Evolutionary conservation across 106 monocot species (phyloP).

Genomic region (Narthecium ossifragum): DNA sequence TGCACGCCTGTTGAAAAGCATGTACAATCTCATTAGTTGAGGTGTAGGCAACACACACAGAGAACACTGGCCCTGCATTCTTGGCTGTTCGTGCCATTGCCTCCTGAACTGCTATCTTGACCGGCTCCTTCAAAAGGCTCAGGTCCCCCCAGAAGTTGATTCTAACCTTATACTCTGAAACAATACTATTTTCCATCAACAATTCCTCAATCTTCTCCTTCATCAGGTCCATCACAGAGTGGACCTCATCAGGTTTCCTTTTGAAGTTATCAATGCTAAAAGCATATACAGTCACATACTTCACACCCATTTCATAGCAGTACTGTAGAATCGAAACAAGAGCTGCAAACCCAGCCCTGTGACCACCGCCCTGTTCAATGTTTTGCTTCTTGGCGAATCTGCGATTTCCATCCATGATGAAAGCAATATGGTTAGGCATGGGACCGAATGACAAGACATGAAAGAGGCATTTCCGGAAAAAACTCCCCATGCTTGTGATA

Average conservation of each 20-base stretch:
- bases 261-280: constrained; percentile 29
- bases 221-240: constrained; percentile 8
- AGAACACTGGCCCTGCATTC: constrained; percentile 3
- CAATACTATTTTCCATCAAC: neutral
- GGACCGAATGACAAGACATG: constrained; percentile 13
- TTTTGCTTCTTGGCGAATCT: constrained; percentile 6
- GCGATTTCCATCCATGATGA: constrained; percentile 28
- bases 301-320: constrained; percentile 22
- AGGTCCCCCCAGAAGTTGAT: constrained; percentile 11
- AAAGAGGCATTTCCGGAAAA: constrained; percentile 9
- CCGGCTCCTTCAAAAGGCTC: constrained; percentile 3
- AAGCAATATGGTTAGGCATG: constrained; percentile 16
- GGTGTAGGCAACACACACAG: constrained; percentile 19
- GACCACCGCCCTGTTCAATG: neutral
- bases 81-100: constrained; percentile 1
- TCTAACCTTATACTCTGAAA: neutral
- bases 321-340: constrained; percentile 12
- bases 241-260: constrained; percentile 13
- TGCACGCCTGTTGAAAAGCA: neutral
- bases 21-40: constrained; percentile 13
- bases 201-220: constrained; percentile 16
- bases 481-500: neutral
- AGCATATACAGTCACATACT: constrained; percentile 12
- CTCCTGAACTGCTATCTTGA: constrained; percentile 7
- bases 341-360: constrained; percentile 7